Base-by-base conservation (phyloP, 441 rosid genomes). In the Populus hybrid region DNA sequence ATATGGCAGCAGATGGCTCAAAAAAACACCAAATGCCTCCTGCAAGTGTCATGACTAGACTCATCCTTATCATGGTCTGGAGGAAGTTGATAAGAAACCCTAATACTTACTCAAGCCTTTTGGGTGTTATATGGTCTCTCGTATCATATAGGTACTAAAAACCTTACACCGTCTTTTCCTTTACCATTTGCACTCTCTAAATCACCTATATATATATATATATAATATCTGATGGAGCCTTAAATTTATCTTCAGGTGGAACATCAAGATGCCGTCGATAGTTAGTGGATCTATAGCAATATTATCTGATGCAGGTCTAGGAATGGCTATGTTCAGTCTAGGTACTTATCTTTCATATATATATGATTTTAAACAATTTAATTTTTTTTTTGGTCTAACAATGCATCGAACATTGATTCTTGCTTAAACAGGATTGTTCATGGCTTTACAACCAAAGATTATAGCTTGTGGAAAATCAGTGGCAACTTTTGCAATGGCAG, bases 61-160 rank as follows among this genome's bases (percentile, higher is more conserved):
- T 91, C 14, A 89, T 91, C 36, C 86, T 94, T 28, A 88, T 90
- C 59, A 91, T 92, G 99, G 97, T 93, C 26, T 92, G 99, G 97
- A 87, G 99, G 80, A 95, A 93, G 80, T 95, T 95, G 38, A 92
- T 95, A 32, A 84, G 99, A 69, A 95, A 95, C 84, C 99, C 99
- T 21, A 95, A 95, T 86, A 93, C 99, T 36, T 93, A 93, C 76
- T 87, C 98, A 6, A 93, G 98, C 81, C 93, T 92, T 77, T 32
- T 93, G 3, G 98, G 97, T 23, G 85, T 93, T 57, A 79, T 85
- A 4, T 95, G 98, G 98, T 93, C 99, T 42, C 95, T 95, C 54
- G 57, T 93, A 72, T 92, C 97, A 5, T 95, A 72, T 86, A 92
- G 90, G 97, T 89, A 81, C 28, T 16, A 11, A n/a, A 12, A 46